These are phyloP conservation scores for Clitopilus hobsonii DNA, from an alignment of 768 basidiomycete species.

Conservation along the genomic window DNA sequence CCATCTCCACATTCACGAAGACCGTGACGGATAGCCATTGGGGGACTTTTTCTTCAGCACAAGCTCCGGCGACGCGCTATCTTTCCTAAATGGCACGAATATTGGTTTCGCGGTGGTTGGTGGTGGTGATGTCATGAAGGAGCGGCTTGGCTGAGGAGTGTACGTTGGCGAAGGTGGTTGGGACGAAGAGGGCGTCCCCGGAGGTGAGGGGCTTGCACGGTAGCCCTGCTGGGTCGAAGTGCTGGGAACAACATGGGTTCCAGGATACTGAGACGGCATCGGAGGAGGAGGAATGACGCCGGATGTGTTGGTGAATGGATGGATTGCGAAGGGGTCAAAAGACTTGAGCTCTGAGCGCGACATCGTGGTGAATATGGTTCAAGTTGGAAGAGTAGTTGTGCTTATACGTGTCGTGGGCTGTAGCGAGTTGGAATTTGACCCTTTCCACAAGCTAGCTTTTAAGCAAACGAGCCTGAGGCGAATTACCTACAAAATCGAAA, in stretches of 20 bases:
- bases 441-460: not conserved
- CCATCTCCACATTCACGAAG: not conserved
- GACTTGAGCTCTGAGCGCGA: conserved; percentile 32
- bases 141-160: conserved; percentile 23
- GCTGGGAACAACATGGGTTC: not conserved
- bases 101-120: conserved; percentile 26
- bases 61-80: conserved; percentile 52
- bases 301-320: conserved; percentile 52
- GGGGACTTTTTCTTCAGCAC: conserved; percentile 33
- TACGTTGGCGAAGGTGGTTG: conserved; percentile 12
- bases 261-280: conserved; percentile 42
- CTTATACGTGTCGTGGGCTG: not conserved
- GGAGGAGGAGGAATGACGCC: conserved; percentile 37
- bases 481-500: not conserved
- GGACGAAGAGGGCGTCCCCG: conserved; percentile 16
- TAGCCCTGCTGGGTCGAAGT: not conserved
- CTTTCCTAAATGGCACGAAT: conserved; percentile 50
- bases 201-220: conserved; percentile 7
- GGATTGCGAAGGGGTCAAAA: conserved; percentile 55
- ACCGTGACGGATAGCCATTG: not conserved
- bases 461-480: not conserved
- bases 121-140: conserved; percentile 9
- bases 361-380: conserved; percentile 16
- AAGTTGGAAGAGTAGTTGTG: not conserved
- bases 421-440: not conserved